These are phyloP conservation scores for Candida frijolesensis DNA, from an alignment of 1,139 yeast species.

Conservation along the genomic window DNA sequence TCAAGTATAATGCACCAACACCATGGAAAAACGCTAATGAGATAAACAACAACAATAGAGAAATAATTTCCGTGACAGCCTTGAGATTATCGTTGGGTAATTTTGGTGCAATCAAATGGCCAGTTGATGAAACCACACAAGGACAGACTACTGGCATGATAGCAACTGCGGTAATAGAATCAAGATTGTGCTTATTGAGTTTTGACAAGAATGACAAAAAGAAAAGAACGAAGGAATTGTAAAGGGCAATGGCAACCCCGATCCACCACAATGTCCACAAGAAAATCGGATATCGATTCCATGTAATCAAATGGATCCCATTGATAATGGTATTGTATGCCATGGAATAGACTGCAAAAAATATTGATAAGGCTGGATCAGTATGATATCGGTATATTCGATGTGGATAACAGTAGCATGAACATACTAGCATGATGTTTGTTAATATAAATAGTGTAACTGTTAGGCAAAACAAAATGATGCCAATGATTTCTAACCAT, in stretches of 20 bases:
- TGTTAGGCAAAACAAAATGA: constrained; percentile 51
- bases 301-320: constrained; percentile 35
- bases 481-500: constrained; percentile 62
- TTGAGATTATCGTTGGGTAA: constrained; percentile 10
- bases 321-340: constrained; percentile 68
- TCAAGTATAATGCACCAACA: constrained; percentile 13
- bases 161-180: constrained; percentile 12
- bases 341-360: constrained; percentile 80
- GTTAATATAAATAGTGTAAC: constrained; percentile 25
- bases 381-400: constrained; percentile 35
- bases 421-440: constrained; percentile 26
- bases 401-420: constrained; percentile 21
- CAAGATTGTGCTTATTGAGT: constrained; percentile 10
- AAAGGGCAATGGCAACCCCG: constrained; percentile 14
- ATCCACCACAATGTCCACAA: constrained; percentile 20
- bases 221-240: constrained; percentile 15
- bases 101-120: constrained; percentile 13
- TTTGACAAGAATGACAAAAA: constrained; percentile 16
- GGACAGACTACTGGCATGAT: constrained; percentile 16
- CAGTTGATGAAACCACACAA: constrained; percentile 14
- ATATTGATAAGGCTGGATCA: constrained; percentile 54
- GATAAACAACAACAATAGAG: constrained; percentile 13
- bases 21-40: constrained; percentile 14
- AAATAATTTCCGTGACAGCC: constrained; percentile 13
- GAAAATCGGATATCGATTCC: constrained; percentile 26